These are phyloP conservation scores for Flaveria floridana DNA, from an alignment of 140 eudicot species.

Conservation along the genomic window DNA sequence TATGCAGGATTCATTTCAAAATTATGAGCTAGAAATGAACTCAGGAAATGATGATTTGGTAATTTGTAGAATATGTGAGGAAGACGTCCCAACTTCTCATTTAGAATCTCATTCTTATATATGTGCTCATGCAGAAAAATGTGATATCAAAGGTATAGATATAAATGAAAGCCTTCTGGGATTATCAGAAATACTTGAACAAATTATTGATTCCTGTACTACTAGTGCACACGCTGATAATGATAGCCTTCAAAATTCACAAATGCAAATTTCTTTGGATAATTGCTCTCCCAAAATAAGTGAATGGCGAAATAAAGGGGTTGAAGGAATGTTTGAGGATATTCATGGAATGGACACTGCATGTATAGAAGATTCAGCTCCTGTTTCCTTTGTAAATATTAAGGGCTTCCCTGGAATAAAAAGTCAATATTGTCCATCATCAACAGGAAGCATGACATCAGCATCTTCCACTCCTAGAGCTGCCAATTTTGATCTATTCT, in stretches of 20 bases:
- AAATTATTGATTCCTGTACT: conserved; percentile 57
- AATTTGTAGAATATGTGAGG: conserved; percentile 90
- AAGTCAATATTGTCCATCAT: conserved; percentile 65
- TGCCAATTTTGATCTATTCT: conserved; percentile 60
- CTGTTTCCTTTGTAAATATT: conserved; percentile 42
- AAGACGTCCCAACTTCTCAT: conserved; percentile 63
- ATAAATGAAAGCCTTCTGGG: conserved; percentile 61
- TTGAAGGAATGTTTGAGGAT: conserved; percentile 91
- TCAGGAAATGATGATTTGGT: conserved; percentile 48
- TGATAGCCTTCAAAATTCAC: conserved; percentile 55
- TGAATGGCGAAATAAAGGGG: conserved; percentile 75
- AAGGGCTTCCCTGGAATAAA: conserved; percentile 60
- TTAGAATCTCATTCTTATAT: conserved; percentile 81
- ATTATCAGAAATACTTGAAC: conserved; percentile 73
- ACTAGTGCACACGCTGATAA: conserved; percentile 39
- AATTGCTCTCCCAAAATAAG: conserved; percentile 61
- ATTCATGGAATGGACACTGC: conserved; percentile 98
- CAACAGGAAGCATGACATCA: conserved; percentile 81
- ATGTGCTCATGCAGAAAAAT: conserved; percentile 87
- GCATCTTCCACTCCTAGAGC: conserved; percentile 77
- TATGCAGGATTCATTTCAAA: conserved; percentile 34
- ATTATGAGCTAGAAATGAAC: conserved; percentile 37
- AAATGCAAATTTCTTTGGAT: conserved; percentile 43
- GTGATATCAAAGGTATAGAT: conserved; percentile 56
- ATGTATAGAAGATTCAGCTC: conserved; percentile 64